Percentiles rank a stretch among this genome's conserved stretches.
Evolutionary conservation across 257 asterid species (phyloP).

Genomic region (Solanum gandarillasii): DNA sequence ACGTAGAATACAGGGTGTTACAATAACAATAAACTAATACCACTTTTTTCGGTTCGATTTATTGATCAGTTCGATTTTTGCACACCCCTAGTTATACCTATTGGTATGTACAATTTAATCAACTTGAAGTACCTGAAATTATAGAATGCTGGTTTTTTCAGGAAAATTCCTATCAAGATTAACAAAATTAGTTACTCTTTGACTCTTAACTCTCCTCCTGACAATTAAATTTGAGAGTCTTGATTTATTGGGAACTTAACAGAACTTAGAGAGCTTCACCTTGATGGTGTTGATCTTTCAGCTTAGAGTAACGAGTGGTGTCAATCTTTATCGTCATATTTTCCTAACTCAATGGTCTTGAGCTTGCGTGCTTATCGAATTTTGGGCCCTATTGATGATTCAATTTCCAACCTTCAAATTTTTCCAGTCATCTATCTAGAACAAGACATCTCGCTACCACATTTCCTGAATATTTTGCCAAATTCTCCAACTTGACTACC

Average conservation of each 20-base stretch:
- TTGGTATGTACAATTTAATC: background rate
- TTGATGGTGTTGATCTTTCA: slow-evolving; percentile 27
- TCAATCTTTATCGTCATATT: slow-evolving; percentile 17
- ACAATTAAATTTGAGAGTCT: slow-evolving; percentile 31
- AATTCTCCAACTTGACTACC: slow-evolving; percentile 1
- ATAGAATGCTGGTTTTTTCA: background rate
- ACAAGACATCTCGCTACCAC: background rate
- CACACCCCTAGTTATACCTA: background rate
- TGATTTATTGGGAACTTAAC: slow-evolving; percentile 27
- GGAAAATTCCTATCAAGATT: slow-evolving; percentile 2
- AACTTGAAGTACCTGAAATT: background rate
- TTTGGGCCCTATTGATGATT: slow-evolving; percentile 13
- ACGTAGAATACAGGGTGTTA: no score
- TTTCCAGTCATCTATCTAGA: background rate
- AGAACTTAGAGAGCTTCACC: background rate
- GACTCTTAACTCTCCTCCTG: background rate
- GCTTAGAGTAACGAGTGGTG: slow-evolving; percentile 15
- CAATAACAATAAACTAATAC: no score
- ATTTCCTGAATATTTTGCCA: background rate
- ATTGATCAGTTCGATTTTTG: no score
- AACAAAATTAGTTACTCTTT: slow-evolving; percentile 3
- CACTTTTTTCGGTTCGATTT: no score
- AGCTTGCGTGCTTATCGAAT: slow-evolving; percentile 17
- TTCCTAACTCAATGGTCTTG: slow-evolving; percentile 19
- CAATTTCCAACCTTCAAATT: background rate